phyloP scores from a whole-genome alignment of 352 stramenopile species.

The Pythium chondricola region DNA sequence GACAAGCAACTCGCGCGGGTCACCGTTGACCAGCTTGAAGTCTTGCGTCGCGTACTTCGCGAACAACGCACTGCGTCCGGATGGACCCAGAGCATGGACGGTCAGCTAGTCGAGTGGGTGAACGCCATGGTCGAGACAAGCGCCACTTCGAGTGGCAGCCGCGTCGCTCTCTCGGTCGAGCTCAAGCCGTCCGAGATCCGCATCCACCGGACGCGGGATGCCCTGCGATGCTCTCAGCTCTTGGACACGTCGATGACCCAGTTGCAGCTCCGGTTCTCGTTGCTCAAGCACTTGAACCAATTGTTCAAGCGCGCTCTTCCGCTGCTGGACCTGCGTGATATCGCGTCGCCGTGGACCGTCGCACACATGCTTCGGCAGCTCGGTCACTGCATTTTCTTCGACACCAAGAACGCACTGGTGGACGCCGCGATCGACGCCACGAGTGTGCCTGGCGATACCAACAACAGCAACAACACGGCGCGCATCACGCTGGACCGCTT shows the following conservation, averaged over 20 bases:
- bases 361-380: constrained; percentile 60
- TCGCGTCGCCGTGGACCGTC: constrained; percentile 62
- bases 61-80: constrained; percentile 1
- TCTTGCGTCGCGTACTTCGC: constrained; percentile 16
- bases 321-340: constrained; percentile 74
- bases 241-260: constrained; percentile 45
- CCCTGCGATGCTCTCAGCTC: constrained; percentile 61
- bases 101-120: constrained; percentile 84
- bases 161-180: constrained; percentile 41
- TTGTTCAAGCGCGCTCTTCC: constrained; percentile 59
- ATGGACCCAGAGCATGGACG: constrained; percentile 73
- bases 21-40: constrained; percentile 31
- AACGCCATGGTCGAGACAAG: constrained; percentile 67
- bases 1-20: constrained; percentile 60
- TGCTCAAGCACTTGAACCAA: constrained; percentile 82
- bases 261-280: constrained; percentile 67
- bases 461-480: constrained; percentile 56
- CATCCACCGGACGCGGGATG: constrained; percentile 63
- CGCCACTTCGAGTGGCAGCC: constrained; percentile 8
- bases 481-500: constrained; percentile 82
- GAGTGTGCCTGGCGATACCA: constrained; percentile 41
- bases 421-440: constrained; percentile 80
- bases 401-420: constrained; percentile 75
- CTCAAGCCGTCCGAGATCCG: constrained; percentile 67
- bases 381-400: constrained; percentile 85